Percentiles rank a stretch among this genome's conserved stretches.
Conservation (phyloP, 768 basidiomycete genomes). For the Tylopilus cervinicoccineus region DNA sequence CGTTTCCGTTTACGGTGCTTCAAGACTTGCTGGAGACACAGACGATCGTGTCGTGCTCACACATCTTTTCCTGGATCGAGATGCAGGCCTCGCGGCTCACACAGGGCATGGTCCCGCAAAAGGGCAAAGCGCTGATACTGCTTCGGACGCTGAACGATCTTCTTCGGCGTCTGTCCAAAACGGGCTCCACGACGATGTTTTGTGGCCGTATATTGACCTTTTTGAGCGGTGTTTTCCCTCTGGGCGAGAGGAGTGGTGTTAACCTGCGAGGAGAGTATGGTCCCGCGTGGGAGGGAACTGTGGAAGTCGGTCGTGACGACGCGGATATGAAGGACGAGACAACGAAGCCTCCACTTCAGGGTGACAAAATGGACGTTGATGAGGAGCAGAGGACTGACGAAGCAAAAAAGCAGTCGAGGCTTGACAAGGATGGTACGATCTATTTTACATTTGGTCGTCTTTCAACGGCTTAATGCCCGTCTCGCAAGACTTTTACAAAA, state of each 20-base stretch:
- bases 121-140: constrained; percentile 83
- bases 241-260: constrained; percentile 88
- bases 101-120: constrained; percentile 75
- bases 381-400: constrained; percentile 29
- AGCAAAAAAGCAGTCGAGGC: constrained; percentile 33
- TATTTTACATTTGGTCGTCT: neutral
- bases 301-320: constrained; percentile 34
- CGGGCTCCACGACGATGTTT: constrained; percentile 79
- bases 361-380: constrained; percentile 65
- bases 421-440: constrained; percentile 62
- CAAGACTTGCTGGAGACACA: constrained; percentile 84
- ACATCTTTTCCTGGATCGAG: constrained; percentile 89
- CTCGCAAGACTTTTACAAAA: constrained; percentile 69
- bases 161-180: constrained; percentile 81
- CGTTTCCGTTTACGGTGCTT: constrained; percentile 68
- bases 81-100: constrained; percentile 65
- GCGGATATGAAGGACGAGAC: constrained; percentile 30
- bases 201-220: constrained; percentile 89
- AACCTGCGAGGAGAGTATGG: constrained; percentile 89
- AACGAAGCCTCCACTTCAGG: constrained; percentile 30
- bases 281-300: constrained; percentile 69
- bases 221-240: constrained; percentile 77
- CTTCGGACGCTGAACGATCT: constrained; percentile 86
- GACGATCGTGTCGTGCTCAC: constrained; percentile 80
- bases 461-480: constrained; percentile 2